phyloP scores from a whole-genome alignment of 2,329 filamentous ascomycete genomes.

The Venturia aucupariae region DNA sequence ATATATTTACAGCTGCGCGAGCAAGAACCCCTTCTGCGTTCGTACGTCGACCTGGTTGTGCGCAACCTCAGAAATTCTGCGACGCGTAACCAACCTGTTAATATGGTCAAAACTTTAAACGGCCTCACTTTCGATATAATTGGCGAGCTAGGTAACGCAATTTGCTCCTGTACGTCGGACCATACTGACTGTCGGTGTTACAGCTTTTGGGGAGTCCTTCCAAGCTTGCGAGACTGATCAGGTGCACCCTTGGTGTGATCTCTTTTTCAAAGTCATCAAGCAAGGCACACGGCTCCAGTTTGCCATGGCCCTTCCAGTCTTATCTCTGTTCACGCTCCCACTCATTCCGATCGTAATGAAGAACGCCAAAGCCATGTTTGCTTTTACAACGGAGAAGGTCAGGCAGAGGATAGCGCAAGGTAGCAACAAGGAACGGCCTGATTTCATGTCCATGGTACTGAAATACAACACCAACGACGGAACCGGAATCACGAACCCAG shows the following conservation, averaged over 20 bases:
- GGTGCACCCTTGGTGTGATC: constrained; percentile 7
- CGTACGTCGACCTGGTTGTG: constrained; percentile 14
- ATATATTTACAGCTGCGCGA: background rate
- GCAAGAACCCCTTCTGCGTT: constrained; percentile 14
- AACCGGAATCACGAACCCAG: constrained; percentile 20
- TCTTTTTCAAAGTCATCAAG: background rate
- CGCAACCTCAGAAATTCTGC: background rate
- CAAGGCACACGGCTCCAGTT: background rate
- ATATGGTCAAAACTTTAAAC: constrained; percentile 14
- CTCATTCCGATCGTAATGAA: constrained; percentile 17
- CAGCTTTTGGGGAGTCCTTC: constrained; percentile 15
- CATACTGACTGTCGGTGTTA: constrained; percentile 10
- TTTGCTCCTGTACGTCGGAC: no score
- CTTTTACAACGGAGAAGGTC: background rate
- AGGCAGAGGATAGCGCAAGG: background rate
- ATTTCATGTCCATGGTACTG: constrained; percentile 34
- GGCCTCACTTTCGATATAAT: constrained; percentile 15
- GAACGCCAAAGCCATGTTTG: constrained; percentile 16
- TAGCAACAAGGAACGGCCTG: constrained; percentile 21
- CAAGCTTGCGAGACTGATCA: background rate
- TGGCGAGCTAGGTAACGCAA: constrained; percentile 2
- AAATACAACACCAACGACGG: constrained; percentile 26
- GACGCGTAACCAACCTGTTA: background rate
- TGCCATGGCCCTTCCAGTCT: background rate
- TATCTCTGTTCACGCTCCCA: background rate